Conservation (phyloP, 2,329 filamentous ascomycete species). For the Emmonsia crescens region DNA sequence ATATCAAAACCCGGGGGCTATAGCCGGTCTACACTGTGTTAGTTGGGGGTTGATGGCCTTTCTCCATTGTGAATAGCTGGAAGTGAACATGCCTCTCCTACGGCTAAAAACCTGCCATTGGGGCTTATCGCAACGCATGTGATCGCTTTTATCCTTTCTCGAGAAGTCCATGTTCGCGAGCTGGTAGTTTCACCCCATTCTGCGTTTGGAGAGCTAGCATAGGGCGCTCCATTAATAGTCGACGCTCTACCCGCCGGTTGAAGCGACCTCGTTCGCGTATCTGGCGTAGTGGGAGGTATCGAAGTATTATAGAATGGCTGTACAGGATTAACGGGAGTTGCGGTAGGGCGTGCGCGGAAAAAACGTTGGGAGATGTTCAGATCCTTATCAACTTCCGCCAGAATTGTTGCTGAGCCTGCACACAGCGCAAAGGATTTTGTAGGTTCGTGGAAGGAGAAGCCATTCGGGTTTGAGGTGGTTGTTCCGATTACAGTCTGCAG, state of each 20-base stretch:
- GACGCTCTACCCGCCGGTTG: conserved; percentile 35
- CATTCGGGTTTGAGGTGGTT: conserved; percentile 71
- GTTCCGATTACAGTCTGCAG: conserved; percentile 82
- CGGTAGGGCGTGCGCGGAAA: conserved; percentile 69
- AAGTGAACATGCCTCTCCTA: conserved; percentile 58
- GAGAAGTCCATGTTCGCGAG: conserved; percentile 71
- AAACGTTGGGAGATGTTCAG: conserved; percentile 64
- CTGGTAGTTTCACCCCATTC: conserved; percentile 48
- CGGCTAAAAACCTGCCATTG: conserved; percentile 76
- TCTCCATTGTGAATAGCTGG: background rate
- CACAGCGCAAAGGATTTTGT: conserved; percentile 72
- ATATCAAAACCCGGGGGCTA: conserved; percentile 80
- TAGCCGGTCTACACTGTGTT: conserved; percentile 60
- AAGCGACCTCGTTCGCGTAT: conserved; percentile 49
- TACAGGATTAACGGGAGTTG: conserved; percentile 55
- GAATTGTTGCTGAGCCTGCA: conserved; percentile 84
- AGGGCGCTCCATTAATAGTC: conserved; percentile 31
- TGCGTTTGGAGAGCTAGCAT: conserved; percentile 37
- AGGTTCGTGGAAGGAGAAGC: conserved; percentile 69
- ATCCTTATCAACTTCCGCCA: conserved; percentile 65
- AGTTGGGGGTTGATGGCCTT: conserved; percentile 11
- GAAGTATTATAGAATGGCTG: conserved; percentile 45
- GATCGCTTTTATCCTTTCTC: conserved; percentile 87
- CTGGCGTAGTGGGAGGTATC: conserved; percentile 45
- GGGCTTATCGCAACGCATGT: conserved; percentile 82